phyloP scores from a whole-genome alignment of 768 basidiomycete genomes.

The Candolleomyces aberdarensis region DNA sequence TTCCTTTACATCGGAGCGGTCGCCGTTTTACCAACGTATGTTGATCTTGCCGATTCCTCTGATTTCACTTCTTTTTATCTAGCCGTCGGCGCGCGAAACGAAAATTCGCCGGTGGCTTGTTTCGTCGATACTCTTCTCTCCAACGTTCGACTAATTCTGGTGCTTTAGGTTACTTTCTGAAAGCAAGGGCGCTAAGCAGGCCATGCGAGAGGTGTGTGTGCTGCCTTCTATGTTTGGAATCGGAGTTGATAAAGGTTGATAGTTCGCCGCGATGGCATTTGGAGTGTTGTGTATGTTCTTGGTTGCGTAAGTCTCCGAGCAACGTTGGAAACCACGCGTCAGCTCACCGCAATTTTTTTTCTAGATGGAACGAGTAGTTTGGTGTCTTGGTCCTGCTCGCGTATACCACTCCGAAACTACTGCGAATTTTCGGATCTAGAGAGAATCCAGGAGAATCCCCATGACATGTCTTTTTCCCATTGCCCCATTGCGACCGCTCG shows the following conservation, averaged over 20 bases:
- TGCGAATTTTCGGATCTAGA: too few species aligned
- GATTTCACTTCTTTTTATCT: too few species aligned
- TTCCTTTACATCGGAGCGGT: slow-evolving; percentile 94
- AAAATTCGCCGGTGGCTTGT: too few species aligned
- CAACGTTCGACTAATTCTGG: not conserved
- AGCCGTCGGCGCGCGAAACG: too few species aligned
- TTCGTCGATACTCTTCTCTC: too few species aligned
- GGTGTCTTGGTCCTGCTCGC: too few species aligned
- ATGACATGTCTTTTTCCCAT: not conserved
- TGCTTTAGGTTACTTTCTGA: slow-evolving; percentile 24
- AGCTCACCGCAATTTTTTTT: slow-evolving; percentile 7
- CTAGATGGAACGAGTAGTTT: slow-evolving; percentile 76
- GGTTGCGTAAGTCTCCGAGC: slow-evolving; percentile 66
- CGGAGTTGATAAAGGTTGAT: slow-evolving; percentile 15
- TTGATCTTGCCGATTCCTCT: slow-evolving; percentile 16
- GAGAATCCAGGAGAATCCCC: not conserved
- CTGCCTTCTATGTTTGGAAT: slow-evolving; percentile 6
- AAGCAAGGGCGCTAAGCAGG: slow-evolving; percentile 84
- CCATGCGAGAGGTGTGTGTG: slow-evolving; percentile 77
- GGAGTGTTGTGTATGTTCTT: slow-evolving; percentile 90
- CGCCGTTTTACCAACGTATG: slow-evolving; percentile 87
- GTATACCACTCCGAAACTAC: not conserved
- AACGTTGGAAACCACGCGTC: not conserved
- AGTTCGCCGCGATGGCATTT: slow-evolving; percentile 92
- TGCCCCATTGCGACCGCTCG: not conserved